These are phyloP conservation scores for Piromyces sp. DNA, from an alignment of 192 early-diverging fungal genomes.

Conservation along the genomic window DNA sequence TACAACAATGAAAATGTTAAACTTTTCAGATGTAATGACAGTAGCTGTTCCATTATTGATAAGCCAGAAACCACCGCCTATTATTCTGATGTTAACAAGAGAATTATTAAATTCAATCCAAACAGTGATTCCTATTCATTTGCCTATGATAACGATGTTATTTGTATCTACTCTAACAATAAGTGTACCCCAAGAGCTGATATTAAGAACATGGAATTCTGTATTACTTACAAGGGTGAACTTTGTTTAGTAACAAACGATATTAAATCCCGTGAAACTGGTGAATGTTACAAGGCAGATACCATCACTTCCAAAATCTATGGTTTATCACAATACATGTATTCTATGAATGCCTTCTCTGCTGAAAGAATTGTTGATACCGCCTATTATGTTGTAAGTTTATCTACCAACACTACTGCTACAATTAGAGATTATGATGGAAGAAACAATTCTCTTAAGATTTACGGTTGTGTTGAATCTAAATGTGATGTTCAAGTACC, in stretches of 20 bases:
- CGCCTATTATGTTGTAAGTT: background rate
- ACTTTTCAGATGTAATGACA: background rate
- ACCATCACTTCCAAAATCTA: background rate
- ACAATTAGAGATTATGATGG: background rate
- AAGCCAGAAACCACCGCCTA: background rate
- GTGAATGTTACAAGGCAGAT: background rate
- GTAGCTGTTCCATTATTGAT: background rate
- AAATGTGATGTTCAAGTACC: background rate
- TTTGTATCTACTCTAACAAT: background rate
- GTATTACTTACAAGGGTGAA: background rate
- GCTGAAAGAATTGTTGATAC: background rate
- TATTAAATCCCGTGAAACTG: background rate
- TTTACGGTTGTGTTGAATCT: background rate
- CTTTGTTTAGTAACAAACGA: background rate
- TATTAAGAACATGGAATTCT: background rate
- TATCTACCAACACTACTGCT: background rate
- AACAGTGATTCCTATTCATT: background rate
- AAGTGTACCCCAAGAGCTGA: background rate
- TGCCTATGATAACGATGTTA: background rate
- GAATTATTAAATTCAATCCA: background rate
- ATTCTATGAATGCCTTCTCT: background rate
- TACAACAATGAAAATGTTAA: background rate
- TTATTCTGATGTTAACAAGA: background rate
- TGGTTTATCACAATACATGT: background rate
- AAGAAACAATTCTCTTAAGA: background rate